Evolutionary conservation across 257 asterid genomes (phyloP).

Genomic region (Penstemon newberryi): DNA sequence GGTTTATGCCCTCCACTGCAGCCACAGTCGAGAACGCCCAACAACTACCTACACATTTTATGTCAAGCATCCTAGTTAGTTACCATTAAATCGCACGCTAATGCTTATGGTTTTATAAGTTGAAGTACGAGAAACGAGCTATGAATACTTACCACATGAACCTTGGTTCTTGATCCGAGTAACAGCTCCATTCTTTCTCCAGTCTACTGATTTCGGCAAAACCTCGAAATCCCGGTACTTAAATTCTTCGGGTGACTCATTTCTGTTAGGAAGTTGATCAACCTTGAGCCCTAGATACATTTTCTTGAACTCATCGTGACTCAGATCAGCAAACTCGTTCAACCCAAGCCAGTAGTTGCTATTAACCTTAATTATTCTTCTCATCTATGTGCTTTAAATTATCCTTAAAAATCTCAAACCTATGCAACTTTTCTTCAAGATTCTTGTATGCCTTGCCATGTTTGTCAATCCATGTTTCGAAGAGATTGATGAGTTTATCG

Average conservation of each 20-base stretch:
- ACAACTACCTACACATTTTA: conserved; percentile 42
- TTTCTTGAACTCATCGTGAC: conserved; percentile 65
- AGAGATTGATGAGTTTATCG: conserved; percentile 51
- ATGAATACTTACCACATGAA: conserved; percentile 10
- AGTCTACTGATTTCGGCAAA: conserved; percentile 41
- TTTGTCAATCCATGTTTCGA: conserved; percentile 55
- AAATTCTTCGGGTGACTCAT: conserved; percentile 38
- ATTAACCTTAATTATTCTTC: conserved; percentile 46
- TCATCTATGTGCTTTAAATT: conserved; percentile 65
- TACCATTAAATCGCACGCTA: background rate
- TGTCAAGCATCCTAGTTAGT: background rate
- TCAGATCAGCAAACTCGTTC: conserved; percentile 64
- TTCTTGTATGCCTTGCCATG: conserved; percentile 54
- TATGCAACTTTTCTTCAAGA: conserved; percentile 56
- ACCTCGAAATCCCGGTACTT: conserved; percentile 39
- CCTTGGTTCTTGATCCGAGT: conserved; percentile 16
- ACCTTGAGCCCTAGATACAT: conserved; percentile 51
- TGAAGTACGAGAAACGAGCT: too few species aligned
- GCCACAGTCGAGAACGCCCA: conserved; percentile 63
- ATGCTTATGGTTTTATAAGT: too few species aligned
- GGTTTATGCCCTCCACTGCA: conserved; percentile 52
- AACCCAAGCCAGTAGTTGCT: conserved; percentile 60
- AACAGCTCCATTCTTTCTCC: conserved; percentile 19
- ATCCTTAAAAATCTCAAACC: conserved; percentile 65
- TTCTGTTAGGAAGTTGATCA: conserved; percentile 33